Percentiles rank a stretch among this genome's conserved stretches.
Conservation (phyloP, 2,329 filamentous ascomycete genomes). For the Epichloe glyceriae region DNA sequence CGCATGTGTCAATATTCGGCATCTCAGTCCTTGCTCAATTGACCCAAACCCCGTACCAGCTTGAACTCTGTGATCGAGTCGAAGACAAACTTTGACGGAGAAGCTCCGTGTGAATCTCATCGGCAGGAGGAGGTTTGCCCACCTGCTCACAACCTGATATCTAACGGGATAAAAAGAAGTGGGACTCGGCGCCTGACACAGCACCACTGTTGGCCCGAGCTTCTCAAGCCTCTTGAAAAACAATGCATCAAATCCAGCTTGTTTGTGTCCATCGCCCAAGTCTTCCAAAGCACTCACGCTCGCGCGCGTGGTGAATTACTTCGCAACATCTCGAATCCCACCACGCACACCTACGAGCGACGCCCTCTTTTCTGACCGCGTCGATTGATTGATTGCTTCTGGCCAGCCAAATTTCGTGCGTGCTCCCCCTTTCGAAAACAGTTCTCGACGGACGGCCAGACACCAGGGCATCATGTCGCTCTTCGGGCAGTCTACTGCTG, state of each 20-base stretch:
- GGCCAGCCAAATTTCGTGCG: too few species aligned
- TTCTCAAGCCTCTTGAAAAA: constrained; percentile 9
- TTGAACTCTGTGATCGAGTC: too few species aligned
- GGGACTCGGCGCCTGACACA: background rate
- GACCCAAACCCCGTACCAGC: too few species aligned
- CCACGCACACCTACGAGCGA: background rate
- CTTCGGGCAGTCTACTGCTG: constrained; percentile 19
- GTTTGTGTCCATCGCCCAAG: too few species aligned
- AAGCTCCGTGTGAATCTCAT: too few species aligned
- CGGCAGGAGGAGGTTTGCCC: too few species aligned
- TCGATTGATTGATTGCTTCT: background rate
- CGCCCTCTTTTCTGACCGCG: too few species aligned
- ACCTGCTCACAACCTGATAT: too few species aligned
- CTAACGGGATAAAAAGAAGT: background rate
- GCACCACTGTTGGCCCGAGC: constrained; percentile 18
- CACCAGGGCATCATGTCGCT: constrained; percentile 18
- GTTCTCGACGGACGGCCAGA: background rate
- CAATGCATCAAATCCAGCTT: background rate
- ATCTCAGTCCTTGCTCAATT: too few species aligned
- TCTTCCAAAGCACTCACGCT: background rate
- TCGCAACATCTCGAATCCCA: background rate
- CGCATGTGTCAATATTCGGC: too few species aligned
- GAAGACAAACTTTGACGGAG: too few species aligned
- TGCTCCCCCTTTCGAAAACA: background rate
- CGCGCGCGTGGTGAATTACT: background rate